Evolutionary conservation across 305 asterid genomes (phyloP).

Genomic region (Petunia hybrid): DNA sequence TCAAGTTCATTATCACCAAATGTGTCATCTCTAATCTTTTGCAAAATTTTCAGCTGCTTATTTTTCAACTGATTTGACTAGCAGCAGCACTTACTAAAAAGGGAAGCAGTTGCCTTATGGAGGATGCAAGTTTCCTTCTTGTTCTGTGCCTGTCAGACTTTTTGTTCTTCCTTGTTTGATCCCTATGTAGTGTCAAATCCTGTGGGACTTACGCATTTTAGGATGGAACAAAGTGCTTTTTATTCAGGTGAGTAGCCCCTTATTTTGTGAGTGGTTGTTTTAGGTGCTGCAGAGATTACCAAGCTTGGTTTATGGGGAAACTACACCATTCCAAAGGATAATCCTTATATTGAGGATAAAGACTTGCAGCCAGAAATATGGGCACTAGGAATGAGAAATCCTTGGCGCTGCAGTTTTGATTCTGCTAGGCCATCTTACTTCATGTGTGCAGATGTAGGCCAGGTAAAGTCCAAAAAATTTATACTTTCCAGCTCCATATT

Average conservation of each 20-base stretch:
- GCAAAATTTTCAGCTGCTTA: neutral
- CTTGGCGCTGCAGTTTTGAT: slow-evolving; percentile 99
- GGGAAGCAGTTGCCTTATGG: neutral
- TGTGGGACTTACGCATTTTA: no score
- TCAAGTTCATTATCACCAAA: neutral
- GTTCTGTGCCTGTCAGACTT: neutral
- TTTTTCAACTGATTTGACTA: neutral
- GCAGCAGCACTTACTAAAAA: neutral
- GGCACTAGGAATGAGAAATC: slow-evolving; percentile 88
- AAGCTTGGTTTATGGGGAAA: slow-evolving; percentile 82
- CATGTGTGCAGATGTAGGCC: slow-evolving; percentile 82
- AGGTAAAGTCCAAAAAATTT: slow-evolving; percentile 53
- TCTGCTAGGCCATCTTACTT: slow-evolving; percentile 85
- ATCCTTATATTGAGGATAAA: slow-evolving; percentile 65
- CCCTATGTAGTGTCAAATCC: neutral
- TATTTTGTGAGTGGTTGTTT: neutral
- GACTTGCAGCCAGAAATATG: slow-evolving; percentile 79
- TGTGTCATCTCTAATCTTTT: neutral
- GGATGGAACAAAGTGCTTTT: neutral
- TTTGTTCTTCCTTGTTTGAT: neutral
- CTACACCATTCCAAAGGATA: slow-evolving; percentile 85
- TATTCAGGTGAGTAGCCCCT: neutral
- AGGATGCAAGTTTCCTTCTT: neutral
- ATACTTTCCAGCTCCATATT: slow-evolving; percentile 1
- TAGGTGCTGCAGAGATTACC: slow-evolving; percentile 64